phyloP scores from a whole-genome alignment of 1,139 yeast genomes.

The Yamadazyma sp. region DNA sequence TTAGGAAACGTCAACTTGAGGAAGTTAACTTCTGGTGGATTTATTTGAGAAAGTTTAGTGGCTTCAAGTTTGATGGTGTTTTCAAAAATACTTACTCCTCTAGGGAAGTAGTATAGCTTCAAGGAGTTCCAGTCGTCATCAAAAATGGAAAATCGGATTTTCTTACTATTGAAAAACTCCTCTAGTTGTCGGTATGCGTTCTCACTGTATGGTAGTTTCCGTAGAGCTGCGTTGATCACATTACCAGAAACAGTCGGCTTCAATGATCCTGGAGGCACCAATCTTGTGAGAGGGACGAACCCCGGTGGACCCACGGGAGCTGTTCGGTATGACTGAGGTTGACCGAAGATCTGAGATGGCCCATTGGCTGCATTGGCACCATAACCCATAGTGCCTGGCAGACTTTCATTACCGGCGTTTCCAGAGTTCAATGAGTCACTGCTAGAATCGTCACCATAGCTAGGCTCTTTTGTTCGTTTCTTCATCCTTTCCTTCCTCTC shows the following conservation, averaged over 20 bases:
- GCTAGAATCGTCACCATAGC: neutral
- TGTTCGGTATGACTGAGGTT: neutral
- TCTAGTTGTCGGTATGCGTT: slow-evolving; percentile 5
- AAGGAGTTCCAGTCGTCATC: slow-evolving; percentile 5
- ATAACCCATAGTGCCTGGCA: neutral
- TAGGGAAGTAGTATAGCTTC: slow-evolving; percentile 4
- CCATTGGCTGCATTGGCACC: no score
- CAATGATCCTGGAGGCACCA: slow-evolving; percentile 1
- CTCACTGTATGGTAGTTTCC: slow-evolving; percentile 1
- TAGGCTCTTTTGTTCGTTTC: slow-evolving; percentile 9
- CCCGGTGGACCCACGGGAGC: neutral
- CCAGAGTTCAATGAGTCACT: neutral
- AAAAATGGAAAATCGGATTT: slow-evolving; percentile 2
- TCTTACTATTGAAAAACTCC: slow-evolving; percentile 4
- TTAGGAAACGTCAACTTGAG: slow-evolving; percentile 19
- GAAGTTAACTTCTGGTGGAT: slow-evolving; percentile 19
- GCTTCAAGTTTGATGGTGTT: slow-evolving; percentile 12
- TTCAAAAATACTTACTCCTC: slow-evolving; percentile 9
- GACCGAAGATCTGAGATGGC: no score
- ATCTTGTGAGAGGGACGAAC: slow-evolving; percentile 1
- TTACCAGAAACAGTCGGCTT: slow-evolving; percentile 1
- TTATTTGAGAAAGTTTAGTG: slow-evolving; percentile 10
- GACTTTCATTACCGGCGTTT: neutral
- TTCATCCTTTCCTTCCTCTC: slow-evolving; percentile 24
- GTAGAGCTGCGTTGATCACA: neutral